Evolutionary conservation across 2,329 filamentous ascomycete species (phyloP).

Genomic region (Sporothrix pallida): DNA sequence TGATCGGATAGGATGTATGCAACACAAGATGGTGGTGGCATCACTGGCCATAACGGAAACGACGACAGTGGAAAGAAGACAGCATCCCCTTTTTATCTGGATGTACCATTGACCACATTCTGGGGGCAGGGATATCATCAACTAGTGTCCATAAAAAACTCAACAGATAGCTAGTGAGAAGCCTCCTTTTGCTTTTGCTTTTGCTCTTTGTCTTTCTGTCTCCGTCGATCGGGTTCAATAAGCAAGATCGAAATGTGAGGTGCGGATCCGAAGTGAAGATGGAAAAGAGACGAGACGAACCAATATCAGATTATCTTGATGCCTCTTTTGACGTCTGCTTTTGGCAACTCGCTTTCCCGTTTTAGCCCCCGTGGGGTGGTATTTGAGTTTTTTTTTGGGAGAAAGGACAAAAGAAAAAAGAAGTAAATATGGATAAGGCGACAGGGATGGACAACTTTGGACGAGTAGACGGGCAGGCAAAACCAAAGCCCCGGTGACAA

Average conservation of each 20-base stretch:
- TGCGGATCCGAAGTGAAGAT: neutral
- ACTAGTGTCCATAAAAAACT: neutral
- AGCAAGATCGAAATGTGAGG: neutral
- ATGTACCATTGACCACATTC: neutral
- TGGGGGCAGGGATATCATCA: too few species aligned
- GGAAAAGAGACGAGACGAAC: too few species aligned
- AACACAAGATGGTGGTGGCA: slow-evolving; percentile 7
- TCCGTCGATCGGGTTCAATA: neutral
- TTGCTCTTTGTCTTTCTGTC: neutral
- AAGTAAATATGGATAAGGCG: neutral
- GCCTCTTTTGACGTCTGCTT: neutral
- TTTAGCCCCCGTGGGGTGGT: neutral
- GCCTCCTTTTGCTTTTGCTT: neutral
- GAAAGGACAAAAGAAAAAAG: neutral
- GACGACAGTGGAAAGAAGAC: neutral
- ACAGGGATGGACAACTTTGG: neutral
- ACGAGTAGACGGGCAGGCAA: neutral
- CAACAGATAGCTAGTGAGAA: neutral
- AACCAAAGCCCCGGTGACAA: neutral
- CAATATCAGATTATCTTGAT: neutral
- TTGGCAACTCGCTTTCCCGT: neutral
- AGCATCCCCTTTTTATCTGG: neutral
- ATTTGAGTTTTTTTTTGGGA: neutral
- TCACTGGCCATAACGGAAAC: neutral
- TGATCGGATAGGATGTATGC: neutral